Evolutionary conservation across 345 rosid species (phyloP).

Genomic region (Syzygium jambos): DNA sequence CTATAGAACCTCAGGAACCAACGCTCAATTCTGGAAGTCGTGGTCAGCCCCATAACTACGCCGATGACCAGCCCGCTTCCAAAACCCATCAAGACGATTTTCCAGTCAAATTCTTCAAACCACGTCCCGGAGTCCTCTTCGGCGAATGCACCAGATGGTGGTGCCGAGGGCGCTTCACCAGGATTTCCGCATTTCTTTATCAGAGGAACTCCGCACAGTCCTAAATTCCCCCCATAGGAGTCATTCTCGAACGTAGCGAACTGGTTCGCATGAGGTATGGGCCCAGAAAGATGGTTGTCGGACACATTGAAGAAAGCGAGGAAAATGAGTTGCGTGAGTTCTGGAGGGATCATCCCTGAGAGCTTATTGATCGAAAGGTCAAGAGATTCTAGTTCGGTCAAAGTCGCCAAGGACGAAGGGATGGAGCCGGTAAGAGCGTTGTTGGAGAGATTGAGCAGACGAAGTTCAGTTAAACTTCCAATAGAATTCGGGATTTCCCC

Average conservation of each 20-base stretch:
- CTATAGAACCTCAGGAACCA: background rate
- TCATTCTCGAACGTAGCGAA: background rate
- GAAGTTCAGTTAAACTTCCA: background rate
- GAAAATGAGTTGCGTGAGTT: background rate
- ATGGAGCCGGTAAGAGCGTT: slow-evolving; percentile 1
- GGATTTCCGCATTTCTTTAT: background rate
- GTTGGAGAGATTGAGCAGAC: background rate
- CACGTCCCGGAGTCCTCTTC: background rate
- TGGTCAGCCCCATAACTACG: background rate
- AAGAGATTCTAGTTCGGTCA: background rate
- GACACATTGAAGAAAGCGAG: background rate
- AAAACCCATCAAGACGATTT: background rate
- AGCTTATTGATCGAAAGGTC: slow-evolving; percentile 9
- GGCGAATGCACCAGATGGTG: background rate
- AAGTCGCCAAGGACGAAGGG: background rate
- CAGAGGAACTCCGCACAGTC: slow-evolving; percentile 2
- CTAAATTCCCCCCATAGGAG: background rate
- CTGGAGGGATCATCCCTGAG: slow-evolving; percentile 7
- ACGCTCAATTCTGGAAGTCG: background rate
- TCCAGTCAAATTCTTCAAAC: background rate
- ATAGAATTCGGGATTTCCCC: background rate
- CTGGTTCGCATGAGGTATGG: background rate
- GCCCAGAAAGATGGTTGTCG: background rate
- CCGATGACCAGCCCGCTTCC: slow-evolving; percentile 2
- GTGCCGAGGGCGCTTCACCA: background rate